Percentiles rank a stretch among this genome's conserved stretches.
Conservation (phyloP, 2,329 filamentous ascomycete species). For the Hawksworthiomyces lignivorus region DNA sequence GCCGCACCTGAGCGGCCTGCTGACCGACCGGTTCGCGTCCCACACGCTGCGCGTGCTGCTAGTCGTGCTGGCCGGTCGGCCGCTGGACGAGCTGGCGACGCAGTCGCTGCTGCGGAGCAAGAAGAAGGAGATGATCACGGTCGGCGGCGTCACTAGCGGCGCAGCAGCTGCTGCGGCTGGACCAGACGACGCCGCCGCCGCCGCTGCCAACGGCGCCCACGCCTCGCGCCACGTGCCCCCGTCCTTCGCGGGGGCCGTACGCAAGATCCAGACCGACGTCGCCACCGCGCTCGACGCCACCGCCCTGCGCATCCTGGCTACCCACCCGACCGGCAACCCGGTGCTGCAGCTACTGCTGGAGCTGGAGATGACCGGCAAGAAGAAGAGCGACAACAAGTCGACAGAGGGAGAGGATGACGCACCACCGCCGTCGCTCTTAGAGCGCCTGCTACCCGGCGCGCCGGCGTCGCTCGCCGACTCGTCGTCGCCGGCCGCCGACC, state of each 20-base stretch:
- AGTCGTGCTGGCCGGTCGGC: constrained; percentile 74
- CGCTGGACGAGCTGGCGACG: constrained; percentile 61
- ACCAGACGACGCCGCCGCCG: background rate
- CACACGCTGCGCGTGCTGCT: constrained; percentile 83
- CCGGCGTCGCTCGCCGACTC: constrained; percentile 62
- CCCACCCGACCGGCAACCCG: constrained; percentile 85
- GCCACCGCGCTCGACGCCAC: constrained; percentile 68
- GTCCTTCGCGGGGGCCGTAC: constrained; percentile 68
- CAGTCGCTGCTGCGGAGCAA: constrained; percentile 80
- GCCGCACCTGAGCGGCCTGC: constrained; percentile 69
- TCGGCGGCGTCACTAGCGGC: constrained; percentile 45
- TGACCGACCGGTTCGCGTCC: constrained; percentile 85
- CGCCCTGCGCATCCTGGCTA: constrained; percentile 74
- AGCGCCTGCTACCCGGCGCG: constrained; percentile 69
- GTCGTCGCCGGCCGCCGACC: constrained; percentile 63
- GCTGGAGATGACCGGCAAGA: constrained; percentile 70
- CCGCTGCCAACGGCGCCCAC: constrained; percentile 3
- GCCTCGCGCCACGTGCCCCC: constrained; percentile 57
- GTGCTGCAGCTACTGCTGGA: constrained; percentile 85
- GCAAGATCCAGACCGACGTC: constrained; percentile 75
- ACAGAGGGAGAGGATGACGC: constrained; percentile 23
- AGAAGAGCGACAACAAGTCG: constrained; percentile 41
- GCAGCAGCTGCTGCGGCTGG: constrained; percentile 15
- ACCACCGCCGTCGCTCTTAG: constrained; percentile 49
- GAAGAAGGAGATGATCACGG: constrained; percentile 77